Conservation (phyloP, 352 stramenopile genomes). For the Globisporangium nodosum region DNA sequence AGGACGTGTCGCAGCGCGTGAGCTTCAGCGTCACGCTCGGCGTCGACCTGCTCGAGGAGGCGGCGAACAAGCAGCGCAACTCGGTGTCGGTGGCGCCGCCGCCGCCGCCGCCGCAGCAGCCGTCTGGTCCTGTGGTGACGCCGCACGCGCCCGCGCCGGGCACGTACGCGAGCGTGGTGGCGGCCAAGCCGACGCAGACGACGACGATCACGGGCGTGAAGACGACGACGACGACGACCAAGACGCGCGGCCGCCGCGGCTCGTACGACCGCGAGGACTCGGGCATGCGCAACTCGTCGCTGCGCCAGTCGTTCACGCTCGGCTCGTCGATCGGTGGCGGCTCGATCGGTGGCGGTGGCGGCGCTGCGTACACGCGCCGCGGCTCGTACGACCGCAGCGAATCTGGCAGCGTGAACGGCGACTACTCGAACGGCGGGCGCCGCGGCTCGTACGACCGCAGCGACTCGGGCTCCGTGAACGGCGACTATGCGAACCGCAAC, state of each 20-base stretch:
- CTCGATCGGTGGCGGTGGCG: slow-evolving; percentile 14
- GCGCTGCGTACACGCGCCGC: slow-evolving; percentile 35
- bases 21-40: slow-evolving; percentile 83
- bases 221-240: not conserved
- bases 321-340: slow-evolving; percentile 11
- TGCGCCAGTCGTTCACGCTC: slow-evolving; percentile 18
- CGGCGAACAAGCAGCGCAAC: slow-evolving; percentile 53
- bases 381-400: slow-evolving; percentile 49
- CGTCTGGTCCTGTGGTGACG: slow-evolving; percentile 13
- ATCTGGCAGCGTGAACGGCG: slow-evolving; percentile 26
- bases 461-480: slow-evolving; percentile 18
- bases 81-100: slow-evolving; percentile 25
- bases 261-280: slow-evolving; percentile 44
- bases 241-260: slow-evolving; percentile 38
- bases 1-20: slow-evolving; percentile 40
- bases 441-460: slow-evolving; percentile 21
- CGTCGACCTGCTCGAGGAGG: slow-evolving; percentile 58
- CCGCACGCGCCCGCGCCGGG: slow-evolving; percentile 15
- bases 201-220: not conserved
- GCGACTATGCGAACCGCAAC: slow-evolving; percentile 17
- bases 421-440: slow-evolving; percentile 8
- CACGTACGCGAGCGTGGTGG: slow-evolving; percentile 23
- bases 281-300: slow-evolving; percentile 15
- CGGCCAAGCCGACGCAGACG: slow-evolving; percentile 11
- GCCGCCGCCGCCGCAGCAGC: slow-evolving; percentile 5